Percentiles rank a stretch among this genome's conserved stretches.
Evolutionary conservation across 768 basidiomycete species (phyloP).

Genomic region (Glaciozyma martinii): DNA sequence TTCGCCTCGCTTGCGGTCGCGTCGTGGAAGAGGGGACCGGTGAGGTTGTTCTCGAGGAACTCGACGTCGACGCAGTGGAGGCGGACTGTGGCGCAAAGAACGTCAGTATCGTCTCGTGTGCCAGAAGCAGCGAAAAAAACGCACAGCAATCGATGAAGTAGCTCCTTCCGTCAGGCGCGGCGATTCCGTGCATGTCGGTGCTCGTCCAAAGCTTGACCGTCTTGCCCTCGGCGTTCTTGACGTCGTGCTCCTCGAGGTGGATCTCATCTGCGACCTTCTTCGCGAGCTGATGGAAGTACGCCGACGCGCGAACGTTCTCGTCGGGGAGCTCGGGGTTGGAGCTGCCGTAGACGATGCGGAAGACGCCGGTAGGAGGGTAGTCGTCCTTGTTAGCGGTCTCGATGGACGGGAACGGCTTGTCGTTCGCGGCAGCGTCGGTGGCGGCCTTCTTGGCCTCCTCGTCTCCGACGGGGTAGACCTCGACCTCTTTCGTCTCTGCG

Average conservation of each 20-base stretch:
- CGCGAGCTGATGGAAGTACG: conserved; percentile 40
- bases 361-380: conserved; percentile 35
- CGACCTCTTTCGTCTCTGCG: conserved; percentile 1
- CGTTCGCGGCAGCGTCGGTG: conserved; percentile 16
- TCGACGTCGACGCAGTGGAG: conserved; percentile 44
- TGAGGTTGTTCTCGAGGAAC: conserved; percentile 43
- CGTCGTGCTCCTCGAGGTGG: conserved; percentile 41
- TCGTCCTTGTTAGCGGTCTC: conserved; percentile 38
- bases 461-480: conserved; percentile 21
- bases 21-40: conserved; percentile 20
- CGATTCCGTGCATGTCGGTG: conserved; percentile 44
- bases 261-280: conserved; percentile 40
- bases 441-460: conserved; percentile 23
- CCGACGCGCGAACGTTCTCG: conserved; percentile 22
- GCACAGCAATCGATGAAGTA: conserved; percentile 43
- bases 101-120: neutral
- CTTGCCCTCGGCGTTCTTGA: conserved; percentile 38
- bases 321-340: conserved; percentile 41
- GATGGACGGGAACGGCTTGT: conserved; percentile 23
- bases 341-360: conserved; percentile 44
- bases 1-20: conserved; percentile 6
- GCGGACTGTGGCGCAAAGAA: conserved; percentile 31
- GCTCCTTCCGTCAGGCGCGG: conserved; percentile 43
- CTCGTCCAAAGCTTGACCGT: conserved; percentile 40
- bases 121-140: neutral